Conservation (phyloP, 768 basidiomycete species). For the Zangia roseola region DNA sequence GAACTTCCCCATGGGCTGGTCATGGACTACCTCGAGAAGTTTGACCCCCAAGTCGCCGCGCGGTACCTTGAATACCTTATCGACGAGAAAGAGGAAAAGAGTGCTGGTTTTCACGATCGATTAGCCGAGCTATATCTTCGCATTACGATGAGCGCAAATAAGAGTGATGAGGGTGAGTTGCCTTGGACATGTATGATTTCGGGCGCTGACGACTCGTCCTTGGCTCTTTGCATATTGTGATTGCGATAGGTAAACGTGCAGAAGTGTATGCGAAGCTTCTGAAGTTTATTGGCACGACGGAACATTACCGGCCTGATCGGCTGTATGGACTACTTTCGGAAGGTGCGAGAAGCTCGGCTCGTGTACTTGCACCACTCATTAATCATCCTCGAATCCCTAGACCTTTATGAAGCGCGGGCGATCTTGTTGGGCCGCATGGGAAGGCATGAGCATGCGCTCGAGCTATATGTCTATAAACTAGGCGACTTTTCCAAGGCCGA, state of each 20-base stretch:
- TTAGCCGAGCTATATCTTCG: conserved; percentile 84
- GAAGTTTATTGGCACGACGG: conserved; percentile 69
- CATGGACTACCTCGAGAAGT: conserved; percentile 71
- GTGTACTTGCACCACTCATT: not conserved
- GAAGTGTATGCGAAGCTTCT: conserved; percentile 70
- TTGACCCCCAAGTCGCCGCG: conserved; percentile 67
- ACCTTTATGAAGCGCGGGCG: conserved; percentile 88
- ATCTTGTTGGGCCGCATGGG: conserved; percentile 87
- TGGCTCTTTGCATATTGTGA: not conserved
- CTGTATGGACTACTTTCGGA: conserved; percentile 83
- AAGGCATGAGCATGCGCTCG: conserved; percentile 91
- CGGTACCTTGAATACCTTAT: conserved; percentile 88
- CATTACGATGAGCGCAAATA: conserved; percentile 56
- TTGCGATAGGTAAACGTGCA: conserved; percentile 42
- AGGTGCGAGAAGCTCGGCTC: conserved; percentile 44
- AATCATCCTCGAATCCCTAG: conserved; percentile 37
- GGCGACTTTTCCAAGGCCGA: conserved; percentile 86
- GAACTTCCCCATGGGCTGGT: conserved; percentile 81
- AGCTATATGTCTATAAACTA: conserved; percentile 88
- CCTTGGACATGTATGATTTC: not conserved
- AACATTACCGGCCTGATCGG: conserved; percentile 71
- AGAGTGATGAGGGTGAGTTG: conserved; percentile 54
- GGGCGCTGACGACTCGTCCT: not conserved
- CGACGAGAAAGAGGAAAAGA: conserved; percentile 65
- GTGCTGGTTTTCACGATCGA: conserved; percentile 78